Base-by-base conservation (phyloP, 768 basidiomycete genomes). In the Tricholomella constricta region DNA sequence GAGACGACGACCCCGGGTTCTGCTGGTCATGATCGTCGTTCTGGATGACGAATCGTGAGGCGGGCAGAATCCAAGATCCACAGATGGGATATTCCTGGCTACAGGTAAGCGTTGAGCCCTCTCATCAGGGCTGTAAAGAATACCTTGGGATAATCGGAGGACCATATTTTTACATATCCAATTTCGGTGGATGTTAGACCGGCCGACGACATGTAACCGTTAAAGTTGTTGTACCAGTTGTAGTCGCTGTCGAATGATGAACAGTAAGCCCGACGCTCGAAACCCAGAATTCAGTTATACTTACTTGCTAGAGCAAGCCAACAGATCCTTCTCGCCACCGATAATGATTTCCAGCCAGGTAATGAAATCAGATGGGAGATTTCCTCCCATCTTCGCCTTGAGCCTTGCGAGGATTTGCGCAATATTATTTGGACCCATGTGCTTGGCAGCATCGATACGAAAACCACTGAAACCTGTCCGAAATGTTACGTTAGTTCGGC, bases 1-100 rank as follows among this genome's bases (percentile, higher is more conserved):
- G 48, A 14, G 48, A 50, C 14, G 48, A 50, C 15, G 48, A 50
- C 10, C 48, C 48, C 12, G 48, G 25, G 26, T 50, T 50, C 17
- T 50, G 48, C 26, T 50, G 48, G 38, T 50, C 48, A 32, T 50
- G 48, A 40, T 50, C 48, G 19, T 50, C 48, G 38, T 50, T 50
- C 31, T 50, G 48, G 32, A 50, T 50, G 14, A 50, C 48, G 38
- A 50, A 50, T 4, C 48, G 48, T 10, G 48, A 40, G 25, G 48
- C 14, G 4, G 48, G 48, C 15, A 50, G 19, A 15, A 50, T 41
- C 48, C 48, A 50, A 4, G 48, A 50, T 29, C 48, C 48, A 22
- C 48, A 50, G 9, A 50, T 50, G n/a, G 48, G 48, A 31, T 50
- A 50, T 40, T 50, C 48, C 48, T 50, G 22, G 6, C 19, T 2